Evolutionary conservation across 169 alveolate genomes (phyloP).

Genomic region (Eimeria maxima): DNA sequence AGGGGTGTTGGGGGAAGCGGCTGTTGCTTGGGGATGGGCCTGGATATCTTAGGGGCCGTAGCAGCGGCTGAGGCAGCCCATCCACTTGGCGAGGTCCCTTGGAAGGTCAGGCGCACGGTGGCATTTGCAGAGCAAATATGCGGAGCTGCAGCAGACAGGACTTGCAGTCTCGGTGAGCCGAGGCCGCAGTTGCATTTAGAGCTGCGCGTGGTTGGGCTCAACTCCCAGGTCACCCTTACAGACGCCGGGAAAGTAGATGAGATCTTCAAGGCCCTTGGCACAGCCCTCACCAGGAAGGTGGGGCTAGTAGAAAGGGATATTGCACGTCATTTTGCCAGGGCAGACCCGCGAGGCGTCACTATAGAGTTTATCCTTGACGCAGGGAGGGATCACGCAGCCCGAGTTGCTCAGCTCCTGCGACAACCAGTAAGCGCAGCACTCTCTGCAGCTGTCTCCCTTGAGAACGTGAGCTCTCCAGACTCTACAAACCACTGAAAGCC

Average conservation of each 20-base stretch:
- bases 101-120: conserved; percentile 83
- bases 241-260: conserved; percentile 69
- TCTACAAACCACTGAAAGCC: not conserved
- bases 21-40: conserved; percentile 82
- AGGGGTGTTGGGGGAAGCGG: conserved; percentile 61
- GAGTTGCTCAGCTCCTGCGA: conserved; percentile 56
- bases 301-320: conserved; percentile 80
- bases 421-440: conserved; percentile 41
- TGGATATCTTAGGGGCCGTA: conserved; percentile 69
- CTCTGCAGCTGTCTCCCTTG: not conserved
- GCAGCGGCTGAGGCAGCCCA: conserved; percentile 79
- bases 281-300: conserved; percentile 64
- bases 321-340: conserved; percentile 50
- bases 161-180: conserved; percentile 86
- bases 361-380: conserved; percentile 73
- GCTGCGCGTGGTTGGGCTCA: conserved; percentile 47
- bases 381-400: conserved; percentile 70
- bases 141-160: conserved; percentile 85
- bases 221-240: conserved; percentile 47
- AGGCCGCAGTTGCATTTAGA: conserved; percentile 79
- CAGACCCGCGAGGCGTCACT: conserved; percentile 75
- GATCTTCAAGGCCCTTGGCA: conserved; percentile 25
- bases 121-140: conserved; percentile 86
- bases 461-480: not conserved
- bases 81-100: conserved; percentile 58